Base-by-base conservation (phyloP, 164 flowering plant species). In the Warburgia ugandensis region DNA sequence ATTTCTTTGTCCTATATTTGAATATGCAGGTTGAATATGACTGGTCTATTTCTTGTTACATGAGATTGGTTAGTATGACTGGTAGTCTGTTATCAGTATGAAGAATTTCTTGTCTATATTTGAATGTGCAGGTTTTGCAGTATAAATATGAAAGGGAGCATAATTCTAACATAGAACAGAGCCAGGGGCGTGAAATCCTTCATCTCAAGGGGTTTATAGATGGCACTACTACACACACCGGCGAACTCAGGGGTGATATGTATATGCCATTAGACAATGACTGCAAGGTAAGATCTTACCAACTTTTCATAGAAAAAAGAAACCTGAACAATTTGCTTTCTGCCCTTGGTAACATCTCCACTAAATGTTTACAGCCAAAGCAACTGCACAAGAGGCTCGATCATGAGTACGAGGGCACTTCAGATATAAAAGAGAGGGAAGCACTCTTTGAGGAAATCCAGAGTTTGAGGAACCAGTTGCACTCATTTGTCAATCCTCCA, bases 371-470 rank as follows among this genome's bases (percentile, higher is more conserved):
- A 59, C 84, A 78, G 42, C 51, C 56, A 4, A 65, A 67, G 58
- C 73, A 73, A 50, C 61, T 62, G 12, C 65, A 62, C 46, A 68
- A 70, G 56, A 67, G 57, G 50, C 44, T 44, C 11, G 61, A 59
- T 21, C 55, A 30, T 22, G 59, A 49, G 40, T 31, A 11, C 40
- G 50, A 54, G 40, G 63, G 35, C 20, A 50, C 62, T 38, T 74
- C 69, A 20, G 77, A 77, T 62, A 2, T 35, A 21, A 70, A 56
- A 37, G 96, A 87, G 69, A 87, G 69, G 62, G 91, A 81, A 69
- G 76, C 55, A 45, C 91, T 87, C 67, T 79, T 83, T 0, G 63
- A 69, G 60, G 96, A 92, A 74, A 87, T 85, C 49, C 68, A 80
- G 48, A 47, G 45, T 36, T 69, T 87, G 35, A 81, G 51, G 67